Base-by-base conservation (phyloP, 805 yeast genomes). In the Candida sphagnicola region DNA sequence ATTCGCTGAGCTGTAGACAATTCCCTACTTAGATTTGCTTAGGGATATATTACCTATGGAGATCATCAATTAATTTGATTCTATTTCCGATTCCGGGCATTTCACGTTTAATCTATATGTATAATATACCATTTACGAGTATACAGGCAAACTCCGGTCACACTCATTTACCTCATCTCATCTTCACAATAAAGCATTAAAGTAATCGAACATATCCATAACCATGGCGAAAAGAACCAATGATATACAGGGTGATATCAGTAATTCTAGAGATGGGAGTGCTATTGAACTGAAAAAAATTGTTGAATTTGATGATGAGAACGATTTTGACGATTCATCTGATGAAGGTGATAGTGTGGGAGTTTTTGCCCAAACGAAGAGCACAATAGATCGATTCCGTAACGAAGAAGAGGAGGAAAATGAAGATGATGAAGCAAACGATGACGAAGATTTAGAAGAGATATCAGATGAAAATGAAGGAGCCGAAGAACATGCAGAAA, bases 381-480 rank as follows among this genome's bases (percentile, higher is more conserved):
- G 12, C 50, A 44, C 8, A 46, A 36, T n/a, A 44, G 26, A 16
- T 28, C 34, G 8, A 21, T 37, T 35, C 14, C 21, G 26, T 10
- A 18, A 37, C 34, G 35, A 31, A 15, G 37, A 38, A 24, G 45
- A 28, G 12, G 45, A 39, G 18, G 46, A 38, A 16, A 42, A 38
- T 18, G 39, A 32, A 10, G 38, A 37, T 31, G 42, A 29, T 38
- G 44, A 31, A 29, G 43, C 14, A 15, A 30, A 32, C 21, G 43
- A 48, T 17, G 45, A 40, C 8, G 49, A 41, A 31, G 50, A 47
- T 14, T 54, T 48, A n/a, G 56, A 51, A 0, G 53, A 47, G 21
- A 56, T 52, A 5, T 28, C 34, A n/a, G 28, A 16, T n/a, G 34
- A 10, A 11, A 30, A 39, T 29, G 35, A 15, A 8, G 41, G 39